These are phyloP conservation scores for Candida sojae DNA, from an alignment of 1,139 yeast genomes.

Conservation along the genomic window DNA sequence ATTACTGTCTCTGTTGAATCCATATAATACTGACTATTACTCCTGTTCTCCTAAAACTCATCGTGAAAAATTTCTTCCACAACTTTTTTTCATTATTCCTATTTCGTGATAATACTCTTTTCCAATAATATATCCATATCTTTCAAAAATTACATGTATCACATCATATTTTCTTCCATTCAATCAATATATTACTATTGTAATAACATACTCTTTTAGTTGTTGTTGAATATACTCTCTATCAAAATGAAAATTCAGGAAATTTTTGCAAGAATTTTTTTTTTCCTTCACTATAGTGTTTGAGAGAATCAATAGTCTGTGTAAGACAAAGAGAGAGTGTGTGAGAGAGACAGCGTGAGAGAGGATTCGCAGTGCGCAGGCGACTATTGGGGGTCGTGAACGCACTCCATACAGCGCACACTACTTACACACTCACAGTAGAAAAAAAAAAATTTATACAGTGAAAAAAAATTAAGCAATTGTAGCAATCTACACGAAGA, in stretches of 20 bases:
- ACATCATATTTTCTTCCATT: no score
- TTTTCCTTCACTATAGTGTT: conserved; percentile 1
- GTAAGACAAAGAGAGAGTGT: background rate
- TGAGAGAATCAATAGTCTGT: background rate
- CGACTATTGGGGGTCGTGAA: background rate
- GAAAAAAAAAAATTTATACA: background rate
- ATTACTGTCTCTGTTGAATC: background rate
- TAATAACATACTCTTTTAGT: conserved; percentile 11
- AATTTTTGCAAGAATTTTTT: conserved; percentile 3
- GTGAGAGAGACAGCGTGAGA: background rate
- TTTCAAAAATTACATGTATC: no score
- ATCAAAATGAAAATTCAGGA: conserved; percentile 2
- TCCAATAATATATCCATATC: no score
- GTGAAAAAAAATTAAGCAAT: background rate
- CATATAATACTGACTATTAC: background rate
- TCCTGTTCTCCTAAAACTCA: background rate
- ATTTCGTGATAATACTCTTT: background rate
- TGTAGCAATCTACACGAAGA: background rate
- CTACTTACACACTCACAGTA: background rate
- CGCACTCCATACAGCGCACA: background rate
- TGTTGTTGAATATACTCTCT: conserved; percentile 10
- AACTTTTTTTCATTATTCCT: background rate
- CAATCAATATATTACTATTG: background rate
- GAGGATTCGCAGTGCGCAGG: background rate
- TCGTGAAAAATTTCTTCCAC: conserved; percentile 1